Percentiles rank a stretch among this genome's conserved stretches.
These are phyloP conservation scores for Phytophthora pluvialis DNA, from an alignment of 352 stramenopile genomes.

Conservation along the genomic window DNA sequence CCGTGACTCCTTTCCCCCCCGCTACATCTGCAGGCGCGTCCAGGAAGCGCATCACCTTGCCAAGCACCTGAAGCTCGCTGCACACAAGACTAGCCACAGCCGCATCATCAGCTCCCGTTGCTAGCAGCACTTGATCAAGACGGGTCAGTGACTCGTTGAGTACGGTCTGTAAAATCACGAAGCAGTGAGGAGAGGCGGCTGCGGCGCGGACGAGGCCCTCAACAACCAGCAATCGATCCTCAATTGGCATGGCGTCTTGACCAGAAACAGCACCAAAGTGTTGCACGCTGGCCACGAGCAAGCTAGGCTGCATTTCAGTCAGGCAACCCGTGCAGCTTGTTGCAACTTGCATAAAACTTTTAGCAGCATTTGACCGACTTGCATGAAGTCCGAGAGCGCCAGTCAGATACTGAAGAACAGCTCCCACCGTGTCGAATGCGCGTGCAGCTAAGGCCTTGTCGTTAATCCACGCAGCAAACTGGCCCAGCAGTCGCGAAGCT, in stretches of 20 bases:
- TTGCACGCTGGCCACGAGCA: constrained; percentile 50
- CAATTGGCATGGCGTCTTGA: constrained; percentile 46
- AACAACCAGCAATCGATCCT: constrained; percentile 67
- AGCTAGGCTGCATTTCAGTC: constrained; percentile 48
- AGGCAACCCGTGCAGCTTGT: constrained; percentile 57
- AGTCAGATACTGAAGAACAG: constrained; percentile 67
- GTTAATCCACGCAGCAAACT: constrained; percentile 69
- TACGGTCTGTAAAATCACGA: constrained; percentile 53
- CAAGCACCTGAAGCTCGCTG: constrained; percentile 71
- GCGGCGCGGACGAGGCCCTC: constrained; percentile 69
- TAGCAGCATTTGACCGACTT: constrained; percentile 58
- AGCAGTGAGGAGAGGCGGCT: constrained; percentile 53
- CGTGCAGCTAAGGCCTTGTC: constrained; percentile 36
- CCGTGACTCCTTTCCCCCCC: constrained; percentile 53
- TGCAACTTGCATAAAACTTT: constrained; percentile 78
- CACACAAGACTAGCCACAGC: constrained; percentile 34
- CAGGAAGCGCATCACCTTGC: constrained; percentile 72
- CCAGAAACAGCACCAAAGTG: constrained; percentile 42
- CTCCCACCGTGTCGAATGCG: constrained; percentile 47
- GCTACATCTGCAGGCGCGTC: constrained; percentile 61
- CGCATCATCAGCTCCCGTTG: constrained; percentile 24
- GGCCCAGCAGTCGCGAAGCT: constrained; percentile 57
- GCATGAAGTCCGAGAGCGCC: constrained; percentile 39
- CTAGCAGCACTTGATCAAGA: constrained; percentile 52
- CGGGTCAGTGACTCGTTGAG: constrained; percentile 55